Evolutionary conservation across 495 filamentous ascomycete species (phyloP), one percentile per base, ranked within the genome.

Genomic region (Penicillium steckii): DNA sequence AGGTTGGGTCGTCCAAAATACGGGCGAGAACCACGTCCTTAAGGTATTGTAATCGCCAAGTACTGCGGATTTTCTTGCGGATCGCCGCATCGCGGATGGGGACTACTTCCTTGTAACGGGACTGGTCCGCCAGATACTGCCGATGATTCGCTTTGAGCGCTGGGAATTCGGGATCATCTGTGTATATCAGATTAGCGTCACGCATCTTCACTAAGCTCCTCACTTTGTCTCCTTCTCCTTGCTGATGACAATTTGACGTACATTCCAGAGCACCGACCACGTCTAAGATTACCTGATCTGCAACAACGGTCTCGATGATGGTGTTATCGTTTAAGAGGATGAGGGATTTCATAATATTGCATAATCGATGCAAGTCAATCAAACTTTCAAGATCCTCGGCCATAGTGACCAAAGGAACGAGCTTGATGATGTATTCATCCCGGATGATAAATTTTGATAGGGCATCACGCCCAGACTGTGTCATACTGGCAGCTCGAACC

Each of bases 141-240:
- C 94, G 85, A 65, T 98, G 94, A 64, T 98, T 98, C 13, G 94
- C 94, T 69, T 96, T 97, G 75, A 97, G 94, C 33, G 84, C 91
- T n/a, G 94, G 94, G 57, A 97, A 98, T 68, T 98, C 94, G 8
- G 95, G 94, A 58, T 98, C 94, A 72, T 97, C 85, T 89, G 53
- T 22, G 44, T 4, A 15, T 8, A 23, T 23, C 8, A 21, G 54
- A 40, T 60, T 56, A 43, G 19, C 44, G n/a, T n/a, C n/a, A n/a
- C n/a, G n/a, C n/a, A n/a, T n/a, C n/a, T n/a, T n/a, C n/a, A n/a
- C n/a, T n/a, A n/a, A n/a, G n/a, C 37, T 48, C 45, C 40, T 43
- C 44, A 32, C 42, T 37, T 45, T 15, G 24, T 23, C 15, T 30
- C 26, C 15, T 7, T n/a, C 7, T 17, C 17, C 13, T 9, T 45